phyloP scores from a whole-genome alignment of 78 protist species.

The Dictyostelium citrinum region DNA sequence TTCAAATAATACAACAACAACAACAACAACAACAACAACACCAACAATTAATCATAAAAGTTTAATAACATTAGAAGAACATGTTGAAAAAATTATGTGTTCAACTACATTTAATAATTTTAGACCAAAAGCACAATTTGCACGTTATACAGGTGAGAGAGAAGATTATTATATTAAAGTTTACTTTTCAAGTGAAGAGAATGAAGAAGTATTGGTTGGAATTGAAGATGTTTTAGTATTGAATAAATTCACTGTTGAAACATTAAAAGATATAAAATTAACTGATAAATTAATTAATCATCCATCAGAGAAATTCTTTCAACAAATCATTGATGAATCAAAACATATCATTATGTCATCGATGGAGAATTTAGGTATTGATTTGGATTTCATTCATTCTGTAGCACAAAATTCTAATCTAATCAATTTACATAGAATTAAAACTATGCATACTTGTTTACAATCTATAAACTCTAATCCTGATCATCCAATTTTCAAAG shows the following conservation, averaged over 20 bases:
- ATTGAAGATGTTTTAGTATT: slow-evolving; percentile 55
- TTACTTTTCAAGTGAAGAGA: slow-evolving; percentile 46
- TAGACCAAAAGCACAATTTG: slow-evolving; percentile 57
- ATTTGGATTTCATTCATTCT: neutral
- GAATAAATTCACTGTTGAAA: slow-evolving; percentile 12
- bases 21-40: too few relatives aligned
- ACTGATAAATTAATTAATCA: slow-evolving; percentile 22
- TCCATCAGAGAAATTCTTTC: slow-evolving; percentile 40
- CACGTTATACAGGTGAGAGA: slow-evolving; percentile 63
- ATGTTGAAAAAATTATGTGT: neutral
- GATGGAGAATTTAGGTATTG: slow-evolving; percentile 15
- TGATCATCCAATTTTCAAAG: slow-evolving; percentile 51
- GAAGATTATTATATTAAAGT: slow-evolving; percentile 28
- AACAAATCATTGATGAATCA: slow-evolving; percentile 27
- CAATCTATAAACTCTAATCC: neutral
- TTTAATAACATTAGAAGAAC: slow-evolving; percentile 20
- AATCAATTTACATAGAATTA: slow-evolving; percentile 1
- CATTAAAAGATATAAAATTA: neutral
- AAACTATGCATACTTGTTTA: neutral
- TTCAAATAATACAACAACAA: neutral
- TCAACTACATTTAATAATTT: neutral
- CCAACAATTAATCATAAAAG: neutral
- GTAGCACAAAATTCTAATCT: neutral
- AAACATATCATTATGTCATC: slow-evolving; percentile 25
- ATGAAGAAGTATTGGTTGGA: slow-evolving; percentile 29